phyloP scores from a whole-genome alignment of 768 basidiomycete genomes.

The Pholiota conissans region DNA sequence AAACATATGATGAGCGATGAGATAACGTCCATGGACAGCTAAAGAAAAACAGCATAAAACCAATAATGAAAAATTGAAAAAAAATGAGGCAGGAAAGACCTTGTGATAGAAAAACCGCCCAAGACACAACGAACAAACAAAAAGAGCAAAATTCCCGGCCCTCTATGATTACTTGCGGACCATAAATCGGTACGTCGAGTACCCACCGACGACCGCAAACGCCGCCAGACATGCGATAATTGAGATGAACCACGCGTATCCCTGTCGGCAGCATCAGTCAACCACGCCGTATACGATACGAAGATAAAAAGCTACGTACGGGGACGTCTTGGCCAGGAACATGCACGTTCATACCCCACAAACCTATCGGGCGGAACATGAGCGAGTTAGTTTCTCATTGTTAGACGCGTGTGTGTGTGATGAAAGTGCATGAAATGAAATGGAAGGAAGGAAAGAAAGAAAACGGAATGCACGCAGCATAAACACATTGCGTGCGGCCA shows the following conservation, averaged over 20 bases:
- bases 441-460: background rate
- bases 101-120: no score
- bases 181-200: constrained; percentile 79
- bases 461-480: background rate
- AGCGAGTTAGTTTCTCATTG: background rate
- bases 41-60: no score
- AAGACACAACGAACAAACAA: no score
- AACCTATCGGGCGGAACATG: constrained; percentile 40
- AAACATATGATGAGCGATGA: no score
- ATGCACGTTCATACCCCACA: constrained; percentile 99
- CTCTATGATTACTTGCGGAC: constrained; percentile 38
- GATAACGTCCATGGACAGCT: no score
- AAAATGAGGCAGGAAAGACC: no score
- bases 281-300: no score
- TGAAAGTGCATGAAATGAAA: no score
- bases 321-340: constrained; percentile 82
- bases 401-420: background rate
- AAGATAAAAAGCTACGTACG: constrained; percentile 41
- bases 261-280: constrained; percentile 25
- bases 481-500: no score
- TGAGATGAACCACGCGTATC: constrained; percentile 82
- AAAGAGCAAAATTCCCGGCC: no score
- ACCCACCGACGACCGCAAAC: constrained; percentile 82
- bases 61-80: no score
- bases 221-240: constrained; percentile 81